Evolutionary conservation across 345 rosid species (phyloP), one percentile per base, ranked within the genome.

Genomic region (Corymbia maculata): DNA sequence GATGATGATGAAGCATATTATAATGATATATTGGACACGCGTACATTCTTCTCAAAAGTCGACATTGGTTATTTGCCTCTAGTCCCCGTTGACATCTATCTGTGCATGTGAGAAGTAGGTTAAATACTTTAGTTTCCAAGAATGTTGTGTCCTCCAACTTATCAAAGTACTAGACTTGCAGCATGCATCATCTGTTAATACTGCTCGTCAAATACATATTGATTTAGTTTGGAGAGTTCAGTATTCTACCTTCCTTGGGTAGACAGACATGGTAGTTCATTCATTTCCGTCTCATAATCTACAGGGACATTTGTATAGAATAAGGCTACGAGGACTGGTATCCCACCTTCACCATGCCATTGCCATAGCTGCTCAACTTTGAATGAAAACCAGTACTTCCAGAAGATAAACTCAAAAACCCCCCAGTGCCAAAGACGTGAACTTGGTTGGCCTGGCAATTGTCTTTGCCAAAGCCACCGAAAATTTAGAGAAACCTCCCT

Each of bases 401-500:
- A 59, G 26, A 16, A 66, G 88, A 85, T 59, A 79, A n/a, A 85
- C 11, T 55, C 22, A 87, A 87, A 45, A 85, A 91, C 95, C 64
- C 90, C 97, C 98, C 97, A 85, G 97, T 90, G 91, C 96, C 98
- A 89, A 95, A 97, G 92, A 95, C 95, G 90, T 95, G 96, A 88
- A 97, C 98, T 93, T 92, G 98, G 93, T 97, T 95, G 89, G 99
- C 97, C 88, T 98, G 99, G 93, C 99, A 93, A 93, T 95, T 95
- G 90, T 97, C 97, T 90, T 91, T 92, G 87, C 97, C 95, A 91
- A 95, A 97, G 66, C 98, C 99, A 90, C 99, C 98, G 85, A 97
- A 97, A 30, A 98, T 94, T 86, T 96, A 98, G 84, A 98, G 94
- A 92, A 95, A 94, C 90, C 94, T 95, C 79, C 98, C 97, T 52